These are phyloP conservation scores for Cladobotryum protrusum DNA, from an alignment of 2,329 filamentous ascomycete genomes.

Conservation along the genomic window DNA sequence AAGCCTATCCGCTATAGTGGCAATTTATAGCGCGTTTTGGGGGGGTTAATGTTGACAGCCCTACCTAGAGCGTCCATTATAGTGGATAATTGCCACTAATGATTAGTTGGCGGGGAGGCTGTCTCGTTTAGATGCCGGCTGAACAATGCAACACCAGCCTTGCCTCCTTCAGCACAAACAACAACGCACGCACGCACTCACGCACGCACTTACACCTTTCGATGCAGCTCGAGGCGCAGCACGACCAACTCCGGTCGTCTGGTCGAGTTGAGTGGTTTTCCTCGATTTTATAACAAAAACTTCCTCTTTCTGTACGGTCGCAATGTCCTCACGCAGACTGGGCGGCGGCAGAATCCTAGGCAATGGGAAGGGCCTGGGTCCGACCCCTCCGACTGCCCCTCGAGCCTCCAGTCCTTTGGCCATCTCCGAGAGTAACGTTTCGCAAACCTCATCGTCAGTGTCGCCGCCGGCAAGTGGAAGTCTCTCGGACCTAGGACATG, in stretches of 20 bases:
- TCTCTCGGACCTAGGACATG: conserved; percentile 65
- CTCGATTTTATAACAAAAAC: neutral
- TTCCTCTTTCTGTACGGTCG: conserved; percentile 7
- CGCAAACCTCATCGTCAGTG: conserved; percentile 62
- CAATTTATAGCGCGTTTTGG: neutral
- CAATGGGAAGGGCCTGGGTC: conserved; percentile 74
- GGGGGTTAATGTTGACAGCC: too few relatives aligned
- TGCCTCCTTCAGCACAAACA: conserved; percentile 2
- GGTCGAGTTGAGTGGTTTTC: conserved; percentile 14
- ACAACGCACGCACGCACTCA: neutral
- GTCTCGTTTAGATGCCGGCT: conserved; percentile 1
- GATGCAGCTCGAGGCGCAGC: conserved; percentile 28
- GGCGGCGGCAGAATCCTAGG: conserved; percentile 90
- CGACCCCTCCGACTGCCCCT: conserved; percentile 42
- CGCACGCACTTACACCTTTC: neutral
- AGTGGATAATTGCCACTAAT: conserved; percentile 3
- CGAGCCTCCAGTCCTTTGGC: conserved; percentile 46
- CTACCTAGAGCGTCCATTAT: neutral
- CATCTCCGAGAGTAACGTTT: conserved; percentile 66
- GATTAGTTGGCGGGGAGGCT: neutral
- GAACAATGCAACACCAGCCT: conserved; percentile 5
- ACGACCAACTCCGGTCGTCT: conserved; percentile 30
- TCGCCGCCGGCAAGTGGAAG: conserved; percentile 58
- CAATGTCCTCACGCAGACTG: conserved; percentile 79
- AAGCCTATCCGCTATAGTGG: neutral